Conservation (phyloP, 1,284 basidiomycete species). For the Inonotus obliquus region DNA sequence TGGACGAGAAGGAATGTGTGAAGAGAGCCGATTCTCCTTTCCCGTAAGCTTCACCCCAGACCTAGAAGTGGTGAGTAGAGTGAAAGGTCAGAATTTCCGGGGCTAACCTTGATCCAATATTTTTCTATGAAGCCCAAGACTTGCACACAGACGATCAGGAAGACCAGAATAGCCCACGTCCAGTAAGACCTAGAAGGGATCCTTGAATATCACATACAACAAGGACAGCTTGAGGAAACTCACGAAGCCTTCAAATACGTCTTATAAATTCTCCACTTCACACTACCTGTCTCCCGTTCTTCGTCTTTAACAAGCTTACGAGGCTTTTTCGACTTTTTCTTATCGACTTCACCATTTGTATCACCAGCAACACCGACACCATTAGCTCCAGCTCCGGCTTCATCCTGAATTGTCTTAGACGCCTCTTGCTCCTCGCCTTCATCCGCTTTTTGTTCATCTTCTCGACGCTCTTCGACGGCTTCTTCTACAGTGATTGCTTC, state of each 20-base stretch:
- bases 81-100: background rate
- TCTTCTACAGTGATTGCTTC: constrained; percentile 51
- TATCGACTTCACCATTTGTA: constrained; percentile 24
- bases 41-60: constrained; percentile 60
- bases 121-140: constrained; percentile 52
- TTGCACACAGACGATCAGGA: constrained; percentile 46
- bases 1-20: constrained; percentile 27
- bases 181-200: constrained; percentile 49
- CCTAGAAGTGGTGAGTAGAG: constrained; percentile 30
- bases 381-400: too few species aligned
- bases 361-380: too few species aligned
- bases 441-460: too few species aligned
- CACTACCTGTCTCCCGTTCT: constrained; percentile 66
- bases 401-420: constrained; percentile 27
- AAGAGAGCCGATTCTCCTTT: constrained; percentile 17
- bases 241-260: constrained; percentile 72
- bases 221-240: constrained; percentile 15
- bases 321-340: constrained; percentile 38
- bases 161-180: constrained; percentile 50
- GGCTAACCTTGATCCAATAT: constrained; percentile 69
- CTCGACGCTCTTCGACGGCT: constrained; percentile 29
- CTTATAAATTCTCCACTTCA: constrained; percentile 78
- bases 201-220: too few species aligned
- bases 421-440: constrained; percentile 22
- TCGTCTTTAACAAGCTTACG: constrained; percentile 66